Conservation (phyloP, 2,329 filamentous ascomycete species). For the Aspergillus ochraceoroseus region DNA sequence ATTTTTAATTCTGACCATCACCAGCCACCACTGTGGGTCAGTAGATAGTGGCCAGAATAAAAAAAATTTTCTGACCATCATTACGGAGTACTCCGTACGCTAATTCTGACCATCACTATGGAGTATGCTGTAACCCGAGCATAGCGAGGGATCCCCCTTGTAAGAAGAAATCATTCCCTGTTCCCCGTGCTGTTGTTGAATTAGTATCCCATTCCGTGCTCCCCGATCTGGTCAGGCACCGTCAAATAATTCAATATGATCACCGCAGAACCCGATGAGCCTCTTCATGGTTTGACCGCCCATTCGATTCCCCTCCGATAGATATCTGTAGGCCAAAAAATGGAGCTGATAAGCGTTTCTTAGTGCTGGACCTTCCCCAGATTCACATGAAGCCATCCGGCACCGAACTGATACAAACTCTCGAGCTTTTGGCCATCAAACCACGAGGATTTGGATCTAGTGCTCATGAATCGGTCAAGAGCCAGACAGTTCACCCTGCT, state of each 20-base stretch:
- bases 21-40: too few relatives aligned
- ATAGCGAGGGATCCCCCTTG: slow-evolving; percentile 17
- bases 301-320: slow-evolving; percentile 16
- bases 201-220: slow-evolving; percentile 1
- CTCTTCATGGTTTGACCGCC: slow-evolving; percentile 35
- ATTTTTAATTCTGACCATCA: too few relatives aligned
- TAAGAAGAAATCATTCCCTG: slow-evolving; percentile 11
- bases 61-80: too few relatives aligned
- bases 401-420: slow-evolving; percentile 57
- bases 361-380: slow-evolving; percentile 73
- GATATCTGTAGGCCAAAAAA: slow-evolving; percentile 21
- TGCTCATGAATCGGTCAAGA: slow-evolving; percentile 25
- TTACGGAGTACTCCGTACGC: too few relatives aligned
- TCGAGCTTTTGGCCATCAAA: slow-evolving; percentile 62
- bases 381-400: slow-evolving; percentile 71
- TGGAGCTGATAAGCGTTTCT: slow-evolving; percentile 31
- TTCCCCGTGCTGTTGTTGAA: slow-evolving; percentile 5
- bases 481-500: slow-evolving; percentile 34
- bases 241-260: slow-evolving; percentile 38
- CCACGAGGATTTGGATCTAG: slow-evolving; percentile 50
- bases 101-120: too few relatives aligned
- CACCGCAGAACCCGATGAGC: slow-evolving; percentile 33
- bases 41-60: too few relatives aligned
- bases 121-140: too few relatives aligned
- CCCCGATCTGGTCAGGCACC: slow-evolving; percentile 5